phyloP scores from a whole-genome alignment of 495 filamentous ascomycete species.

The Parathielavia hyrcaniae region DNA sequence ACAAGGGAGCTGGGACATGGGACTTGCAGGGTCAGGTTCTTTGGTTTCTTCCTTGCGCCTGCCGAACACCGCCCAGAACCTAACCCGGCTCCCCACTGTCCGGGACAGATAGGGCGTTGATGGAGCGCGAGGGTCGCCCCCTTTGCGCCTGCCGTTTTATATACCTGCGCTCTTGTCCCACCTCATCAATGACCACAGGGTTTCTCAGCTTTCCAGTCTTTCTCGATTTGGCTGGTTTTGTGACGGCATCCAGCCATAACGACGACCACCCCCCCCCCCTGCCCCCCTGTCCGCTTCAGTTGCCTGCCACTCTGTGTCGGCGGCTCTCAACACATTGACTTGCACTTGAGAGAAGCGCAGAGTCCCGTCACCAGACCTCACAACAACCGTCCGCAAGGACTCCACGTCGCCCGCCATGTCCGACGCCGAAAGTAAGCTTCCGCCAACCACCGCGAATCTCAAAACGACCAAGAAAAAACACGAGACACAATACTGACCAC shows the following conservation, averaged over 20 bases:
- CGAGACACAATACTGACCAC: not conserved
- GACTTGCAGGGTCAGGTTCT: not conserved
- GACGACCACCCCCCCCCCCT: not conserved
- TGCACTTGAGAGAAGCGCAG: not conserved
- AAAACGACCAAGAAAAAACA: not conserved
- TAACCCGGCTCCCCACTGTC: slow-evolving; percentile 13
- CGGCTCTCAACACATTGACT: no score
- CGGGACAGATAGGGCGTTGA: slow-evolving; percentile 3
- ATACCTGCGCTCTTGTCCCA: slow-evolving; percentile 15
- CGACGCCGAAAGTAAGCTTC: slow-evolving; percentile 15
- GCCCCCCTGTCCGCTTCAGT: not conserved
- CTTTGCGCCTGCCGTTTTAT: not conserved
- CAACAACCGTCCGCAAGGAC: not conserved
- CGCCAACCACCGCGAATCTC: not conserved
- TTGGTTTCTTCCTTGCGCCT: not conserved
- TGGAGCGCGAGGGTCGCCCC: not conserved
- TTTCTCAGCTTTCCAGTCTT: slow-evolving; percentile 9
- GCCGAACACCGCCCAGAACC: not conserved
- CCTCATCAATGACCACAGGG: not conserved
- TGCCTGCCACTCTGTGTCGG: no score
- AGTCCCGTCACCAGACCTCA: no score
- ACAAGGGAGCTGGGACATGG: not conserved
- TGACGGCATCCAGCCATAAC: slow-evolving; percentile 3
- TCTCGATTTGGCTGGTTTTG: not conserved
- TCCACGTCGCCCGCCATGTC: slow-evolving; percentile 13